phyloP scores from a whole-genome alignment of 2,329 filamentous ascomycete genomes.

The Apiospora arundinis region DNA sequence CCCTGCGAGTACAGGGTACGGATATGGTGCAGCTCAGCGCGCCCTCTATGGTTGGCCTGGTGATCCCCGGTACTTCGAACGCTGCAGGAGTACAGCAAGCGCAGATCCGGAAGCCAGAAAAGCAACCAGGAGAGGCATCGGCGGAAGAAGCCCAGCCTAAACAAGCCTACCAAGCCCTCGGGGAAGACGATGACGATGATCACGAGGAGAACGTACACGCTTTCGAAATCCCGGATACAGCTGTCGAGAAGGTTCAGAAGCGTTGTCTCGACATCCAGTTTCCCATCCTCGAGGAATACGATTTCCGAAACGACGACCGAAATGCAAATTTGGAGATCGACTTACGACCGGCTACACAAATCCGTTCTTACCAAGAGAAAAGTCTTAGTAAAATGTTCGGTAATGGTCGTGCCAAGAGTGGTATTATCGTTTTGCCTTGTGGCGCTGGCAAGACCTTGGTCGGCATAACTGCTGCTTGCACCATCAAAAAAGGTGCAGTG shows the following conservation, averaged over 20 bases:
- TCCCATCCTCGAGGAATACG: slow-evolving; percentile 94
- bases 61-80: slow-evolving; percentile 94
- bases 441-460: slow-evolving; percentile 97
- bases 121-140: slow-evolving; percentile 50
- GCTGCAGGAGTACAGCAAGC: slow-evolving; percentile 87
- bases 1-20: slow-evolving; percentile 75
- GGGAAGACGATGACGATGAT: slow-evolving; percentile 86
- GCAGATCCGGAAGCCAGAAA: slow-evolving; percentile 47
- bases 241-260: slow-evolving; percentile 87
- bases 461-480: slow-evolving; percentile 97
- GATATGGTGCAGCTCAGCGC: slow-evolving; percentile 80
- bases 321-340: slow-evolving; percentile 96
- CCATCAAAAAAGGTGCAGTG: slow-evolving; percentile 95
- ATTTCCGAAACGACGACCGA: slow-evolving; percentile 88
- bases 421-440: slow-evolving; percentile 95
- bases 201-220: slow-evolving; percentile 88
- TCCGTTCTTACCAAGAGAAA: slow-evolving; percentile 94
- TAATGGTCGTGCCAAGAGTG: slow-evolving; percentile 95
- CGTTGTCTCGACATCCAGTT: slow-evolving; percentile 86
- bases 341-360: slow-evolving; percentile 85
- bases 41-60: slow-evolving; percentile 83
- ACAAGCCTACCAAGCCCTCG: slow-evolving; percentile 74
- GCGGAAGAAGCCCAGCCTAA: slow-evolving; percentile 62
- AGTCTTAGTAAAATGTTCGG: slow-evolving; percentile 99
- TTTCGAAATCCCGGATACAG: slow-evolving; percentile 85